phyloP scores from a whole-genome alignment of 306 rosid genomes.

The Clitoria ternatea region DNA sequence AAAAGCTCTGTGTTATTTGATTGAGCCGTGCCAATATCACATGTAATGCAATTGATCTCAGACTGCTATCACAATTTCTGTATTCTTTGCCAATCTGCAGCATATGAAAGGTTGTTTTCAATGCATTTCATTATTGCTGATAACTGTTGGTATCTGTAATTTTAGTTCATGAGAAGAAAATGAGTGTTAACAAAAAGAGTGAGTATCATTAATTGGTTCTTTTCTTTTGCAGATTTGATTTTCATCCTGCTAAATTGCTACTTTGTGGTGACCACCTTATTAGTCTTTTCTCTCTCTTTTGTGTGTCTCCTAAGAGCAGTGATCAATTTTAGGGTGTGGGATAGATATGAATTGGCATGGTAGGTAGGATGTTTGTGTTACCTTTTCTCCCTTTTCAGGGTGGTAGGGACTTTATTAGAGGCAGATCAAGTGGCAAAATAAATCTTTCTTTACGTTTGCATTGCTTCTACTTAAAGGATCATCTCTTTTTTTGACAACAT shows the following conservation, averaged over 20 bases:
- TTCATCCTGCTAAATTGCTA: background rate
- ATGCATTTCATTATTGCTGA: background rate
- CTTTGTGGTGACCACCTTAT: background rate
- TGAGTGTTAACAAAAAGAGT: conserved; percentile 1
- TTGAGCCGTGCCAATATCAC: conserved; percentile 94
- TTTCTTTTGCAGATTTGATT: conserved; percentile 24
- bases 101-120: background rate
- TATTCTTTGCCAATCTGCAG: conserved; percentile 7
- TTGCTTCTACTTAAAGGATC: conserved; percentile 36
- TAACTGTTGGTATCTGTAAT: conserved; percentile 23
- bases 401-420: conserved; percentile 27
- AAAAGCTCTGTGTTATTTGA: conserved; percentile 55
- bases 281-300: background rate
- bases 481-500: conserved; percentile 7
- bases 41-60: conserved; percentile 9
- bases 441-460: conserved; percentile 19
- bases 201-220: background rate
- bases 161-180: background rate
- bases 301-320: background rate
- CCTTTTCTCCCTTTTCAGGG: background rate
- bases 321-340: conserved; percentile 7
- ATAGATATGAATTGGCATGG: conserved; percentile 20
- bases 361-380: conserved; percentile 22
- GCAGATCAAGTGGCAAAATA: background rate
- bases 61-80: background rate